Evolutionary conservation across 1,284 basidiomycete genomes (phyloP), one percentile per base, ranked within the genome.

Genomic region (Singerocomus inundabilis): DNA sequence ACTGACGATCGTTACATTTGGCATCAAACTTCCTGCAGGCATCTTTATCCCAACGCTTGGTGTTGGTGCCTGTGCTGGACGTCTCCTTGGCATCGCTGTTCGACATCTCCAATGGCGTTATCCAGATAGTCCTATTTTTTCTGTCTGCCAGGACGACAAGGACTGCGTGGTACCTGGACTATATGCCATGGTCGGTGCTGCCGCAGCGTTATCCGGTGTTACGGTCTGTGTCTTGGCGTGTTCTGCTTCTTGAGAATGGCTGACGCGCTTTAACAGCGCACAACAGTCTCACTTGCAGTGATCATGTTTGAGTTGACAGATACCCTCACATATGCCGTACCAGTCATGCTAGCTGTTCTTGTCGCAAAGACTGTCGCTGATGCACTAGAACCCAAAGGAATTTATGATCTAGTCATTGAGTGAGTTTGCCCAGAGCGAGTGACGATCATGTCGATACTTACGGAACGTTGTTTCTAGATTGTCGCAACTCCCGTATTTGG

Each of bases 231-330:
- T 52, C 53, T 55, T 42, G 18, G 24, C 39, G 24, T 42, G 9
- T 47, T 12, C 26, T 18, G 18, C 12, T 34, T 48, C 10, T 41
- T 21, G 29, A 13, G 48, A 25, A 32, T 44, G 38, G 36, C 49
- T 62, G 42, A 63, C 46, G 21, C 5, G 13, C 21, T 51, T 37
- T 34, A 34, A 41, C 52, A 88, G 84, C 78, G 91, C 32, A 91
- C 90, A 13, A 93, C 92, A 0, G 91, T 98, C 9, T 95, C 93
- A 2, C 79, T 98, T 44, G 94, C 93, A 2, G 95, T 98, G 46
- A 98, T 98, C 71, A 93, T 98, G 95, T 98, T 98, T 62, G 96
- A 98, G 69, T 78, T 99, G 41, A 99, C 95, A 1, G 90, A 93
- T 55, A 94, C 93, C 1, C 72, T 99, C 55, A 94, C 91, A 5